phyloP scores from a whole-genome alignment of 768 basidiomycete species.

The Trametes cingulata region DNA sequence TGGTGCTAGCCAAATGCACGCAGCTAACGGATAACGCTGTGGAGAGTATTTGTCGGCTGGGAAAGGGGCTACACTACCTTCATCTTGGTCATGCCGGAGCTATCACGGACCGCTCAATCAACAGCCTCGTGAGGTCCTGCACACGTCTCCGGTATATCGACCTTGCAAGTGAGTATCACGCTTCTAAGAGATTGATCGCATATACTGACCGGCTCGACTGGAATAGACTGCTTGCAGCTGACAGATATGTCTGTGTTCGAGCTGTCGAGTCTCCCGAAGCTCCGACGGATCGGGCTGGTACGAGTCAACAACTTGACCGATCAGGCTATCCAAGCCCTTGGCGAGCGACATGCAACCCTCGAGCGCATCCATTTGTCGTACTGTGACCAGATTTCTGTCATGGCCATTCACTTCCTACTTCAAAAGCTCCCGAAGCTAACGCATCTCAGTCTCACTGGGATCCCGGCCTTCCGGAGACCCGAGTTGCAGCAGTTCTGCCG shows the following conservation, averaged over 20 bases:
- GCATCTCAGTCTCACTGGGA: constrained; percentile 97
- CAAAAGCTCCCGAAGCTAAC: constrained; percentile 88
- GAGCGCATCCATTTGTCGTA: constrained; percentile 98
- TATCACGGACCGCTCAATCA: constrained; percentile 89
- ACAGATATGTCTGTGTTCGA: constrained; percentile 96
- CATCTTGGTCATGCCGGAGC: constrained; percentile 90
- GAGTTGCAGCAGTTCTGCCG: constrained; percentile 92
- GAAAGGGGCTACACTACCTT: constrained; percentile 91
- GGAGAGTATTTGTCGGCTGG: constrained; percentile 81
- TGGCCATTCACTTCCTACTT: constrained; percentile 88
- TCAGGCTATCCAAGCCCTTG: constrained; percentile 86
- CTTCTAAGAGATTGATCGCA: background rate
- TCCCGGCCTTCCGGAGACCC: constrained; percentile 81
- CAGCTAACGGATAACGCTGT: constrained; percentile 81
- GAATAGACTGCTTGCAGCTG: constrained; percentile 74
- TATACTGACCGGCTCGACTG: background rate
- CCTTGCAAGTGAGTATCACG: constrained; percentile 76
- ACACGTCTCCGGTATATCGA: constrained; percentile 93
- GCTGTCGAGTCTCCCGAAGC: constrained; percentile 81
- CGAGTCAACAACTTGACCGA: constrained; percentile 93
- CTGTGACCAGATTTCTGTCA: constrained; percentile 92
- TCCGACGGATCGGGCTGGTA: constrained; percentile 93
- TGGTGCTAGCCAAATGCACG: constrained; percentile 63
- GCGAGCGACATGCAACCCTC: constrained; percentile 79
- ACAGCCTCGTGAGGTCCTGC: constrained; percentile 79